Conservation (phyloP, 306 rosid species). For the Abrus pulchellus region DNA sequence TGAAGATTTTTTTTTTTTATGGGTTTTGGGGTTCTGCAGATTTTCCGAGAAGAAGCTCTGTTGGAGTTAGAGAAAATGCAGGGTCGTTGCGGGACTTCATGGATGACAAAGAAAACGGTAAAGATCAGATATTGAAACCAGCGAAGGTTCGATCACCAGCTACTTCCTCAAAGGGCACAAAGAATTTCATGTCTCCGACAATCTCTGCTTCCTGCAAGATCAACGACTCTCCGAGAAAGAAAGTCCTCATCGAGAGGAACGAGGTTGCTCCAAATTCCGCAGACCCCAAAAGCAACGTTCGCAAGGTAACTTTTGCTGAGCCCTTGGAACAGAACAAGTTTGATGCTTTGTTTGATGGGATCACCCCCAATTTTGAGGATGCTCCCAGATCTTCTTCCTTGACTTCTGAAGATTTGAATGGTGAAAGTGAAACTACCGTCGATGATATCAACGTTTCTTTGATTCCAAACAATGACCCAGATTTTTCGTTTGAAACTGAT, state of each 20-base stretch:
- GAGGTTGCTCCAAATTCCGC: constrained; percentile 58
- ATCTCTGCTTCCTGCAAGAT: constrained; percentile 86
- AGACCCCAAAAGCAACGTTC: constrained; percentile 55
- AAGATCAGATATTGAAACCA: constrained; percentile 58
- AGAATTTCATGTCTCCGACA: constrained; percentile 90
- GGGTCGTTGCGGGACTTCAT: constrained; percentile 46
- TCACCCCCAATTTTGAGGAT: constrained; percentile 47
- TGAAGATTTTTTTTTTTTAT: neutral
- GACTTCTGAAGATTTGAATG: constrained; percentile 48
- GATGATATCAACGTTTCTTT: constrained; percentile 5
- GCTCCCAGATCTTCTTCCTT: constrained; percentile 29
- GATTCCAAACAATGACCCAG: constrained; percentile 38
- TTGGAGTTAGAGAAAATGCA: constrained; percentile 52
- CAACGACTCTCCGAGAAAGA: constrained; percentile 75
- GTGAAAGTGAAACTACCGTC: constrained; percentile 31
- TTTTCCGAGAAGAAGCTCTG: constrained; percentile 58
- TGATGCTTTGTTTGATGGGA: constrained; percentile 39
- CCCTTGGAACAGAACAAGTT: constrained; percentile 45
- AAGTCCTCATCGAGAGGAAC: constrained; percentile 71
- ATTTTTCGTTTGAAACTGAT: constrained; percentile 38
- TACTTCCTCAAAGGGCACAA: constrained; percentile 58
- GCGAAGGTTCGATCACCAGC: constrained; percentile 70
- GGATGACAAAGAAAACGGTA: constrained; percentile 83
- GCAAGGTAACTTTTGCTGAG: constrained; percentile 62
- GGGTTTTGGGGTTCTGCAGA: constrained; percentile 53